Evolutionary conservation across 2,329 filamentous ascomycete genomes (phyloP), one percentile per base, ranked within the genome.

Genomic region (Cladophialophora immunda): DNA sequence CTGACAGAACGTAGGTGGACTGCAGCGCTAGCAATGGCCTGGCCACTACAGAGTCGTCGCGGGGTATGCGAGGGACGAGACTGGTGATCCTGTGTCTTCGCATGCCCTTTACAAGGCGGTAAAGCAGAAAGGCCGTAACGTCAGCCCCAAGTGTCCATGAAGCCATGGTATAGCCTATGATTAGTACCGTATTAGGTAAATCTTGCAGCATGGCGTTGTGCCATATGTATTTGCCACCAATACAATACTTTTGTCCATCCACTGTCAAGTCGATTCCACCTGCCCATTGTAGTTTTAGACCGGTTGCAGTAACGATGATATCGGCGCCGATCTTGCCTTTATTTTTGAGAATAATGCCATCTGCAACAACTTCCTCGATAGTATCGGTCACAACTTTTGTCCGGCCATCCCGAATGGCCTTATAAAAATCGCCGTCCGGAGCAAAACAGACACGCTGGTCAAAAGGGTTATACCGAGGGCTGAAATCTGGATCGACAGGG

Each of bases 391-490:
- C 82, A 15, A 89, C 78, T 50, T 80, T 78, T 0, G 83, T 84
- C 60, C 81, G 82, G 25, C 85, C 85, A 0, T 76, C 73, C 15
- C 80, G 79, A 19, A 88, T 78, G 41, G 79, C 77, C 30, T 80
- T 74, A 79, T 85, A 88, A 74, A 87, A 87, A 73, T 88, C 86
- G 22, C 83, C 85, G 64, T 87, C 56, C 4, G 67, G 67, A 6
- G 57, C 50, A 25, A 92, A 80, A 73, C 92, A 94, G 3, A 95
- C 79, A 0, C 92, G 86, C 76, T 96, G 92, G 60, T 93, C 85
- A 83, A 91, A 89, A 0, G 89, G 89, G 50, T 86, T 83, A 72
- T 92, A 91, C 1, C 75, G 76, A 0, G 89, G 89, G 6, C 83
- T 85, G 77, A 92, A 92, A 75, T 91, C 86, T 0, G 86, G 82